A percentile compares a stretch with the other conserved stretches of the same genome.
phyloP scores from a whole-genome alignment of 1,284 basidiomycete species.

The Rhodotorula sp. region DNA sequence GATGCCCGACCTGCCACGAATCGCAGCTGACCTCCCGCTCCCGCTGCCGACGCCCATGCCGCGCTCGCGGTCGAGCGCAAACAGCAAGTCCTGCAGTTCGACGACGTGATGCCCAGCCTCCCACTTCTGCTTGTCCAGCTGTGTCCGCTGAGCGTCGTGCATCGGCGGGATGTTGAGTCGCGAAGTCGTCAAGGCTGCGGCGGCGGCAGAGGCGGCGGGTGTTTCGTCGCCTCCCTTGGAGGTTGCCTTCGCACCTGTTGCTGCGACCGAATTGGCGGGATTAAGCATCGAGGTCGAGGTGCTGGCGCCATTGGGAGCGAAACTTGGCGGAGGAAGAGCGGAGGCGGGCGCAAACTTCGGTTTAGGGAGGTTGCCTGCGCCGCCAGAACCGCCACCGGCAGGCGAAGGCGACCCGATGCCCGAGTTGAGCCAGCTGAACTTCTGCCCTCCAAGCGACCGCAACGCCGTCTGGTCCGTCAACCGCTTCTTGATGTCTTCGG shows the following conservation, averaged over 20 bases:
- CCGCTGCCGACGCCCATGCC: conserved; percentile 44
- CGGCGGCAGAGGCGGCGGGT: background rate
- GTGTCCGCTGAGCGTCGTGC: conserved; percentile 35
- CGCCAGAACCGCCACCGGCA: background rate
- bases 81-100: conserved; percentile 42
- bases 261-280: conserved; percentile 11
- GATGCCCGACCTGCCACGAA: conserved; percentile 40
- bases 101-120: conserved; percentile 39
- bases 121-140: conserved; percentile 27
- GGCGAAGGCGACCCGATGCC: conserved; percentile 44
- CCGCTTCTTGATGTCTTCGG: conserved; percentile 80
- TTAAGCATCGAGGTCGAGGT: conserved; percentile 16
- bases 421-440: conserved; percentile 78
- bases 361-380: conserved; percentile 52
- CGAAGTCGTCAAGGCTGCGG: conserved; percentile 14
- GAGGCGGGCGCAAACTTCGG: conserved; percentile 44
- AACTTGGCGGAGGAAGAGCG: conserved; percentile 24
- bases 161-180: conserved; percentile 20
- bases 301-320: conserved; percentile 5
- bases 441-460: conserved; percentile 67
- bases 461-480: conserved; percentile 83
- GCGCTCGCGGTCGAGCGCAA: conserved; percentile 45
- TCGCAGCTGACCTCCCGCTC: conserved; percentile 36
- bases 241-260: background rate
- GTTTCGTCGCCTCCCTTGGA: background rate